Evolutionary conservation across 2,329 filamentous ascomycete genomes (phyloP).

Genomic region (Xylaria sp.): DNA sequence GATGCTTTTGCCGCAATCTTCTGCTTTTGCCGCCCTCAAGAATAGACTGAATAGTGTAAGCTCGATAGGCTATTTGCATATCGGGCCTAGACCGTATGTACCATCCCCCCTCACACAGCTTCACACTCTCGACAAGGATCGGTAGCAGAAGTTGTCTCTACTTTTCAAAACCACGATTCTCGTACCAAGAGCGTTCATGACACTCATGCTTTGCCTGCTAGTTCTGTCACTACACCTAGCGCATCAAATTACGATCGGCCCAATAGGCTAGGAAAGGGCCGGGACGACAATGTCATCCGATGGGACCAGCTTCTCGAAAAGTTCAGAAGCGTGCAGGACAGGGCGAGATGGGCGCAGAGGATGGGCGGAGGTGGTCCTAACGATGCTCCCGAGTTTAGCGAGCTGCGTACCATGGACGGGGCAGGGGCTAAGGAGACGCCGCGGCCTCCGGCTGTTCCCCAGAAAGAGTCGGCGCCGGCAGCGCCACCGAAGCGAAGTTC

Average conservation of each 20-base stretch:
- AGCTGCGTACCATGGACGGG: constrained; percentile 46
- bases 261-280: constrained; percentile 72
- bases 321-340: constrained; percentile 89
- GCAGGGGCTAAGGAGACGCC: constrained; percentile 43
- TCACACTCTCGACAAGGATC: constrained; percentile 39
- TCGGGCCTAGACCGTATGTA: constrained; percentile 75
- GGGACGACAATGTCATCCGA: constrained; percentile 82
- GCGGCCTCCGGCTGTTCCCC: constrained; percentile 45
- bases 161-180: constrained; percentile 30
- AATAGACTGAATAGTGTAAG: constrained; percentile 96
- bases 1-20: constrained; percentile 98
- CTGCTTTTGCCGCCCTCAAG: constrained; percentile 93
- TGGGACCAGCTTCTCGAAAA: constrained; percentile 95
- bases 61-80: constrained; percentile 93
- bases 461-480: constrained; percentile 52
- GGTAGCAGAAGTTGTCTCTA: constrained; percentile 38
- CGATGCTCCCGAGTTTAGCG: constrained; percentile 48
- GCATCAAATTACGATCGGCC: constrained; percentile 68
- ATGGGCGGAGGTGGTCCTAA: constrained; percentile 54
- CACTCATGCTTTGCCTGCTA: constrained; percentile 42
- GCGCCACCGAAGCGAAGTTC: constrained; percentile 61
- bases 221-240: constrained; percentile 50
- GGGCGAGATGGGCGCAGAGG: constrained; percentile 71
- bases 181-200: constrained; percentile 39
- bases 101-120: constrained; percentile 32